phyloP scores from a whole-genome alignment of 1,139 yeast genomes.

The Komagataea norvegica region DNA sequence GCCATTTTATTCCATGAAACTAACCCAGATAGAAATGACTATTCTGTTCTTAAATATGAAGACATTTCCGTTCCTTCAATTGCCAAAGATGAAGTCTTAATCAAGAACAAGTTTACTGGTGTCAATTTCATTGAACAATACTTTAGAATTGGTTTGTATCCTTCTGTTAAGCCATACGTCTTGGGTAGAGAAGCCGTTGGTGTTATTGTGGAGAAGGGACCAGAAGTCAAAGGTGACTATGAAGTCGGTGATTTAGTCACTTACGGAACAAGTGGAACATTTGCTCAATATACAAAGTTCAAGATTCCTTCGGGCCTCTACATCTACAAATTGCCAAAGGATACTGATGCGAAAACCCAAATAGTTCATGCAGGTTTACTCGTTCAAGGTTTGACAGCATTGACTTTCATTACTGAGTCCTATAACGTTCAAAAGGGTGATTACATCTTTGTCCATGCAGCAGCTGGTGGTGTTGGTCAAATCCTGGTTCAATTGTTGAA shows the following conservation, averaged over 20 bases:
- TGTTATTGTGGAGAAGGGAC: conserved; percentile 62
- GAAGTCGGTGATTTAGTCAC: conserved; percentile 72
- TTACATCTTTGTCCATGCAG: conserved; percentile 75
- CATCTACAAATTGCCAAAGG: conserved; percentile 46
- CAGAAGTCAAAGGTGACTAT: conserved; percentile 44
- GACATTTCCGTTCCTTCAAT: conserved; percentile 58
- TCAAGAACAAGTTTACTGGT: conserved; percentile 73
- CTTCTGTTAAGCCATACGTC: conserved; percentile 51
- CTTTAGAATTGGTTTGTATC: conserved; percentile 74
- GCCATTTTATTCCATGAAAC: conserved; percentile 50
- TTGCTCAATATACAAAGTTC: conserved; percentile 67
- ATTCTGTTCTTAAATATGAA: conserved; percentile 47
- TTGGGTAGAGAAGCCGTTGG: conserved; percentile 90
- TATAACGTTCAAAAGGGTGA: conserved; percentile 66
- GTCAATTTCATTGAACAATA: conserved; percentile 80
- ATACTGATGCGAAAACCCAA: conserved; percentile 41
- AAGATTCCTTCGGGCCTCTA: conserved; percentile 33
- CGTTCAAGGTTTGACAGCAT: conserved; percentile 75
- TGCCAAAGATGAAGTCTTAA: conserved; percentile 50
- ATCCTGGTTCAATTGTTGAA: conserved; percentile 59
- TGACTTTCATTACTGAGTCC: conserved; percentile 63
- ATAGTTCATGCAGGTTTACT: conserved; percentile 56
- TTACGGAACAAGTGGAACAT: conserved; percentile 47
- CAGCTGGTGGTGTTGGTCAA: conserved; percentile 91
- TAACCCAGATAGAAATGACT: conserved; percentile 39